These are phyloP conservation scores for Pseudocohnilembus persalinus DNA, from an alignment of 169 alveolate species.

Conservation along the genomic window DNA sequence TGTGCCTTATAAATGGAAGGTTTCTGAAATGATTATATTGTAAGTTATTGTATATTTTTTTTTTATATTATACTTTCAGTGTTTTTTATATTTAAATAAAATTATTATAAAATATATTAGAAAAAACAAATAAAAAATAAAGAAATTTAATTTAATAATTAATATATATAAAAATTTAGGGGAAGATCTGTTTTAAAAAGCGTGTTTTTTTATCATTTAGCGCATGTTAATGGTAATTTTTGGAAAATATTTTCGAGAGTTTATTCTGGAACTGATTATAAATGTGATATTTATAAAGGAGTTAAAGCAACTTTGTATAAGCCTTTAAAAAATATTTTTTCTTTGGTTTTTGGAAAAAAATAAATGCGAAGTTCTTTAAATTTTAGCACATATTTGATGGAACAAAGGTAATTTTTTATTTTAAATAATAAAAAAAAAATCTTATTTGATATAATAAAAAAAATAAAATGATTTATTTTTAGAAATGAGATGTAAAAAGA, in stretches of 20 bases:
- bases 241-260: neutral
- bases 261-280: neutral
- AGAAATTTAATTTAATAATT: too few species aligned
- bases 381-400: neutral
- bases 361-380: too few species aligned
- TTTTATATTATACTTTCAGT: too few species aligned
- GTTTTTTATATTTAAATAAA: too few species aligned
- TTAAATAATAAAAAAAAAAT: too few species aligned
- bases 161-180: too few species aligned
- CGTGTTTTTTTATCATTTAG: neutral
- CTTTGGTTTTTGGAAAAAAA: neutral
- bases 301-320: neutral
- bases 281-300: neutral
- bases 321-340: neutral
- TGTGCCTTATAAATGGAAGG: neutral
- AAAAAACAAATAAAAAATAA: too few species aligned
- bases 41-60: too few species aligned
- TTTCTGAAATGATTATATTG: neutral
- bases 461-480: too few species aligned
- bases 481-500: neutral
- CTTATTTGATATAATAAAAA: neutral
- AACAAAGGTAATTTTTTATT: neutral
- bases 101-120: too few species aligned
- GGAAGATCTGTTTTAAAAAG: too few species aligned
- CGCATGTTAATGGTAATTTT: neutral